These are phyloP conservation scores for Tubosaeta sp. DNA, from an alignment of 768 basidiomycete genomes.

Conservation along the genomic window DNA sequence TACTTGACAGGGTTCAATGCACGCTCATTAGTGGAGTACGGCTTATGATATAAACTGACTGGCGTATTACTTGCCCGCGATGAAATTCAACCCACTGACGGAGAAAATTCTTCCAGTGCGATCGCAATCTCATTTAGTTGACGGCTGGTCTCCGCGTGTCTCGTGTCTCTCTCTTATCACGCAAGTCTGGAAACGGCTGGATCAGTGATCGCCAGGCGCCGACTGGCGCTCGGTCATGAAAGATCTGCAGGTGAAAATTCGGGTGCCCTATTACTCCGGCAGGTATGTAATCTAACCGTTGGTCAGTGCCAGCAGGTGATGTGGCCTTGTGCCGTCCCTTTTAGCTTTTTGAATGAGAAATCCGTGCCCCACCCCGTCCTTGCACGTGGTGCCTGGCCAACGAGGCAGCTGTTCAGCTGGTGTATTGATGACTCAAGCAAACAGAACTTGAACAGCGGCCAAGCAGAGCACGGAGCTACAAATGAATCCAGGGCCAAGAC, in stretches of 20 bases:
- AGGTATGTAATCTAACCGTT: slow-evolving; percentile 23
- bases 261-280: slow-evolving; percentile 14
- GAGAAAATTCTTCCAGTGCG: slow-evolving; percentile 31
- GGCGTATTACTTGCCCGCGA: slow-evolving; percentile 26
- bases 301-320: slow-evolving; percentile 21
- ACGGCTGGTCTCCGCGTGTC: slow-evolving; percentile 21
- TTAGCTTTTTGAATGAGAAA: slow-evolving; percentile 6
- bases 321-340: slow-evolving; percentile 15
- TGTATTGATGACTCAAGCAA: slow-evolving; percentile 14
- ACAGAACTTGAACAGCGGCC: slow-evolving; percentile 9
- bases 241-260: slow-evolving; percentile 25
- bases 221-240: slow-evolving; percentile 36
- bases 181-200: slow-evolving; percentile 35
- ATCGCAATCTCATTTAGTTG: slow-evolving; percentile 14
- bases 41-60: slow-evolving; percentile 9
- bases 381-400: slow-evolving; percentile 13
- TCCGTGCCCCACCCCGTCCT: slow-evolving; percentile 4
- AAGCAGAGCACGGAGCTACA: slow-evolving; percentile 13
- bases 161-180: slow-evolving; percentile 9
- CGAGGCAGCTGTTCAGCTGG: slow-evolving; percentile 8
- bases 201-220: slow-evolving; percentile 27
- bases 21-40: slow-evolving; percentile 8
- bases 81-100: slow-evolving; percentile 33
- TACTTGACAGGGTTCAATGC: slow-evolving; percentile 26
- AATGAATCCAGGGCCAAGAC: slow-evolving; percentile 12